These are phyloP conservation scores for Lasiodiplodia citricola DNA, from an alignment of 2,329 filamentous ascomycete genomes.

Conservation along the genomic window DNA sequence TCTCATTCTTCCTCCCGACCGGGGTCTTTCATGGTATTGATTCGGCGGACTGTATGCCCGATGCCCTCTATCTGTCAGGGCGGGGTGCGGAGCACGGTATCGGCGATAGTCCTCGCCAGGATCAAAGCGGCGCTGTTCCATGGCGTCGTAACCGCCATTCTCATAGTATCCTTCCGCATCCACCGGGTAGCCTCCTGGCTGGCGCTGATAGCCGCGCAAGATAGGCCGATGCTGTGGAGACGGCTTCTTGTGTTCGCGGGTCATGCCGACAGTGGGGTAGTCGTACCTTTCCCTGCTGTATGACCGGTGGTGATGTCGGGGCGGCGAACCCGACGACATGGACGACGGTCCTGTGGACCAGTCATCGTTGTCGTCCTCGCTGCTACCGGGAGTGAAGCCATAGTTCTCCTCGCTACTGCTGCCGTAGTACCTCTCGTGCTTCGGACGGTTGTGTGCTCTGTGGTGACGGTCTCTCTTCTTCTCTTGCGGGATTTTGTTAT, in stretches of 20 bases:
- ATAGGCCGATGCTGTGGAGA: background rate
- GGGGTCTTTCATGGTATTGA: background rate
- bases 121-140: background rate
- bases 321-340: background rate
- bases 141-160: constrained; percentile 4
- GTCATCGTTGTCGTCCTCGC: background rate
- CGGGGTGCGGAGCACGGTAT: background rate
- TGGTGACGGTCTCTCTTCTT: background rate
- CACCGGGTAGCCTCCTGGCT: background rate
- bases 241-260: constrained; percentile 10
- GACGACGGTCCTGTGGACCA: background rate
- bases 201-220: background rate
- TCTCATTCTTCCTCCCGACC: background rate
- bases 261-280: background rate
- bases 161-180: constrained; percentile 11
- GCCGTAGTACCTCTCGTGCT: background rate
- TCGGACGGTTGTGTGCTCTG: background rate
- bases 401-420: constrained; percentile 10
- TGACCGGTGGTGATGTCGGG: background rate
- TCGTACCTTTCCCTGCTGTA: background rate
- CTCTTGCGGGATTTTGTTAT: background rate
- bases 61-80: background rate
- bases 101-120: background rate
- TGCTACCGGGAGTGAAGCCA: background rate
- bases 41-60: constrained; percentile 5